Evolutionary conservation across 2,329 filamentous ascomycete species (phyloP).

Genomic region (Trichoderma koningiopsis): DNA sequence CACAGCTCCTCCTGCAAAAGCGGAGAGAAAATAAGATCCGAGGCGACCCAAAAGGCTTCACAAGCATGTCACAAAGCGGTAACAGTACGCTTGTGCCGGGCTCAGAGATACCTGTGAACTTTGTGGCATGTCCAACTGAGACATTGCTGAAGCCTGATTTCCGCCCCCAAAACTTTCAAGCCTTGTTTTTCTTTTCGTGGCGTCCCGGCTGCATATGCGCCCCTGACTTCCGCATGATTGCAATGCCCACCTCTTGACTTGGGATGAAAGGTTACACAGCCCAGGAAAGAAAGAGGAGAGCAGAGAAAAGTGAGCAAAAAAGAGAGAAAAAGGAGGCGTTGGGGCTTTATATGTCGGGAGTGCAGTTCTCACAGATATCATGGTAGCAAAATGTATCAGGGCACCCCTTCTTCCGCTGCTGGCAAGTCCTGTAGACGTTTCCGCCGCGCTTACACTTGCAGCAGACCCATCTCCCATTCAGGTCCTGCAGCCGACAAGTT

Average conservation of each 20-base stretch:
- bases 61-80: neutral
- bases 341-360: slow-evolving; percentile 35
- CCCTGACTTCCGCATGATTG: neutral
- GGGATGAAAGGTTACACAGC: neutral
- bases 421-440: slow-evolving; percentile 50
- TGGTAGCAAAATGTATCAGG: slow-evolving; percentile 58
- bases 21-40: neutral
- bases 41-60: neutral
- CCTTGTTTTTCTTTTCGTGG: neutral
- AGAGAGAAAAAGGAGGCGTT: neutral
- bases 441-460: slow-evolving; percentile 51
- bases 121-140: neutral
- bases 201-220: no score
- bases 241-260: neutral
- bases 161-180: neutral
- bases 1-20: neutral
- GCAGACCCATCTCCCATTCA: slow-evolving; percentile 53
- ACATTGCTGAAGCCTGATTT: slow-evolving; percentile 1
- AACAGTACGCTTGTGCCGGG: neutral
- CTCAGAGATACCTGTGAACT: neutral
- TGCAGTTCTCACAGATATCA: slow-evolving; percentile 49
- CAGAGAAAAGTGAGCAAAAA: neutral
- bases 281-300: neutral
- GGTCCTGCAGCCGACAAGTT: slow-evolving; percentile 51
- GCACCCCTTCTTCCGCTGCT: slow-evolving; percentile 48